Evolutionary conservation across 768 basidiomycete species (phyloP).

Genomic region (Rhodocollybia butyracea): DNA sequence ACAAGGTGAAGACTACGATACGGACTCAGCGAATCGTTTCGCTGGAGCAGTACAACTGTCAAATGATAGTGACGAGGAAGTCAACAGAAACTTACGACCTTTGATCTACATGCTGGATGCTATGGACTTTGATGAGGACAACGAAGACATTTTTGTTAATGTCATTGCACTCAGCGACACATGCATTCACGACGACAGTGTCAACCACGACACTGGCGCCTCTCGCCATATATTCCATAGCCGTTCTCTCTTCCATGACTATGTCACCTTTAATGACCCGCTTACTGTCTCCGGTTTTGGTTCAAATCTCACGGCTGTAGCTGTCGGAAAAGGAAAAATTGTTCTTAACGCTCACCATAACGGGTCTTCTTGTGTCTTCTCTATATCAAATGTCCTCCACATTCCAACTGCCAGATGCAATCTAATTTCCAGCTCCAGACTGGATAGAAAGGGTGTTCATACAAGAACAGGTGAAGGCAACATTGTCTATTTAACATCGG

Average conservation of each 20-base stretch:
- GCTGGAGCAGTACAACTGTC: not conserved
- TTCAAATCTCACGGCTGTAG: constrained; percentile 2
- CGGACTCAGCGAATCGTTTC: not conserved
- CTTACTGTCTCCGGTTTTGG: constrained; percentile 11
- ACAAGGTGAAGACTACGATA: not conserved
- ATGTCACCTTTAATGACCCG: constrained; percentile 2
- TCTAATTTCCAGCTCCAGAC: constrained; percentile 12
- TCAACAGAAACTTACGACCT: too few relatives aligned
- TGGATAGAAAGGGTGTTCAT: constrained; percentile 11
- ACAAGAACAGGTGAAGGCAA: constrained; percentile 6
- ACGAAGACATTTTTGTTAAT: constrained; percentile 7
- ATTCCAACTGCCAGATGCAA: constrained; percentile 11
- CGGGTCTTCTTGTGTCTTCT: not conserved
- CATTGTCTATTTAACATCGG: not conserved
- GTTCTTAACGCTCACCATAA: constrained; percentile 4
- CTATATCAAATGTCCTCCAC: constrained; percentile 6
- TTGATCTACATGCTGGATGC: too few relatives aligned
- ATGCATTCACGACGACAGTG: constrained; percentile 1
- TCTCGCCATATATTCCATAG: constrained; percentile 12
- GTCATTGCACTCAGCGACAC: not conserved
- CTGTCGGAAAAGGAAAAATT: constrained; percentile 9
- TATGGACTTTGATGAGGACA: too few relatives aligned
- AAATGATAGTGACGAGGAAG: too few relatives aligned
- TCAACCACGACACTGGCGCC: constrained; percentile 16
- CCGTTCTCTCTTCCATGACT: constrained; percentile 1